phyloP scores from a whole-genome alignment of 768 basidiomycete species.

The Lyophyllum decastes region DNA sequence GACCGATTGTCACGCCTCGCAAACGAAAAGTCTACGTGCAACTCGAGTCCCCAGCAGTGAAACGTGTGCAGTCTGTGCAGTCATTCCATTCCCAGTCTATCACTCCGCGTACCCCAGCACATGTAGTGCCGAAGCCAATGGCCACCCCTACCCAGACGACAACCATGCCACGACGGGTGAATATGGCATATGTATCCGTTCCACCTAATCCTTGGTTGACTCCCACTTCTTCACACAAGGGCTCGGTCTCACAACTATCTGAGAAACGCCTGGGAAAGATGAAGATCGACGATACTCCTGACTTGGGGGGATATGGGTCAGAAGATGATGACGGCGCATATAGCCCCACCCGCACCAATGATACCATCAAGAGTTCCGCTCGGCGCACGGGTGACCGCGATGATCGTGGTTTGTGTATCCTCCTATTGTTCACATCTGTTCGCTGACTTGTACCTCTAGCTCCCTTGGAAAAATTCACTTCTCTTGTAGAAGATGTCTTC shows the following conservation, averaged over 20 bases:
- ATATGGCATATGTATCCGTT: conserved; percentile 47
- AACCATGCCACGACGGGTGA: conserved; percentile 36
- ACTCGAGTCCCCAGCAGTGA: conserved; percentile 61
- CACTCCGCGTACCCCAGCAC: conserved; percentile 28
- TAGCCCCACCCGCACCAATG: conserved; percentile 29
- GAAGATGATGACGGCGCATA: conserved; percentile 40
- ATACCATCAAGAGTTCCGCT: conserved; percentile 48
- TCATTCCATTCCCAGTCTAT: conserved; percentile 22
- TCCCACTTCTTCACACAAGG: conserved; percentile 39
- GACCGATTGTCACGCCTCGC: conserved; percentile 51
- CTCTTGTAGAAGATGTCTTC: conserved; percentile 82
- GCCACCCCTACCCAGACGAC: conserved; percentile 19
- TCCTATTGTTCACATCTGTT: neutral
- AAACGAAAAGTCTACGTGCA: conserved; percentile 70
- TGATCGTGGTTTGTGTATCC: conserved; percentile 56
- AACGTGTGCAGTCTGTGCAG: conserved; percentile 49
- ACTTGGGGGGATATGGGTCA: conserved; percentile 62
- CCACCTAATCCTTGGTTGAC: conserved; percentile 49
- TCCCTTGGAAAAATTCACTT: conserved; percentile 74
- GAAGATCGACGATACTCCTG: conserved; percentile 35
- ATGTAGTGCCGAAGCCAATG: conserved; percentile 21
- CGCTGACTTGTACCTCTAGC: conserved; percentile 31
- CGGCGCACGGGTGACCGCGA: conserved; percentile 75
- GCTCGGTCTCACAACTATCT: conserved; percentile 14
- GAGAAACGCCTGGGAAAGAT: conserved; percentile 24